Evolutionary conservation across 345 rosid genomes (phyloP).

Genomic region (Linum tenue): DNA sequence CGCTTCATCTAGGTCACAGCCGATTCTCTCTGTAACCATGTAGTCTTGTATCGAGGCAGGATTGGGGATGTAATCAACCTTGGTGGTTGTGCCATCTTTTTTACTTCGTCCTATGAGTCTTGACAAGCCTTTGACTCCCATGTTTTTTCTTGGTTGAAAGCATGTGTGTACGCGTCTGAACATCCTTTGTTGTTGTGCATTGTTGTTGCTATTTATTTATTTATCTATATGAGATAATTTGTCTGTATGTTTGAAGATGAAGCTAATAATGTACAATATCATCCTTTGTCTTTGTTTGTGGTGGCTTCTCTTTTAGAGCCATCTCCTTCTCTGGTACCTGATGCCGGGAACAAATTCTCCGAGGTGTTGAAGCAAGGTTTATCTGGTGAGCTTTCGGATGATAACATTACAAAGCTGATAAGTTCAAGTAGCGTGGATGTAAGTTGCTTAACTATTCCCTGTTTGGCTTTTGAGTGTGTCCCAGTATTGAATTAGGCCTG

Average conservation of each 20-base stretch:
- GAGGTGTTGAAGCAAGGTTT: background rate
- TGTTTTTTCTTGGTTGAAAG: too few species aligned
- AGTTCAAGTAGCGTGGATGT: slow-evolving; percentile 63
- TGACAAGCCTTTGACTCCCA: too few species aligned
- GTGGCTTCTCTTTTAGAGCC: background rate
- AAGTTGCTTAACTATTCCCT: slow-evolving; percentile 21
- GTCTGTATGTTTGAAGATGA: background rate
- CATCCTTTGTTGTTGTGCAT: background rate
- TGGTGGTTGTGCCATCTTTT: too few species aligned
- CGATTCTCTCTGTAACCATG: too few species aligned
- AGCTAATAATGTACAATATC: background rate
- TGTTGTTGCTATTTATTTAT: background rate
- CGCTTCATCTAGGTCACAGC: too few species aligned
- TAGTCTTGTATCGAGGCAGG: too few species aligned
- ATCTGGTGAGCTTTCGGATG: slow-evolving; percentile 33
- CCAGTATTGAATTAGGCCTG: background rate
- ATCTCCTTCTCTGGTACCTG: background rate
- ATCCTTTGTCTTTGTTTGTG: background rate
- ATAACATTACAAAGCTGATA: slow-evolving; percentile 44
- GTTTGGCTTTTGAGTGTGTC: background rate
- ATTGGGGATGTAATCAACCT: too few species aligned
- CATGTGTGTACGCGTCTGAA: background rate
- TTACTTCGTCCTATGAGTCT: too few species aligned
- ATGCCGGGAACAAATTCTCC: background rate
- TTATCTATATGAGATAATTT: background rate